A percentile compares a stretch with the other conserved stretches of the same genome.
These are phyloP conservation scores for Rosa chinensis DNA, from an alignment of 306 rosid genomes.

Conservation along the genomic window DNA sequence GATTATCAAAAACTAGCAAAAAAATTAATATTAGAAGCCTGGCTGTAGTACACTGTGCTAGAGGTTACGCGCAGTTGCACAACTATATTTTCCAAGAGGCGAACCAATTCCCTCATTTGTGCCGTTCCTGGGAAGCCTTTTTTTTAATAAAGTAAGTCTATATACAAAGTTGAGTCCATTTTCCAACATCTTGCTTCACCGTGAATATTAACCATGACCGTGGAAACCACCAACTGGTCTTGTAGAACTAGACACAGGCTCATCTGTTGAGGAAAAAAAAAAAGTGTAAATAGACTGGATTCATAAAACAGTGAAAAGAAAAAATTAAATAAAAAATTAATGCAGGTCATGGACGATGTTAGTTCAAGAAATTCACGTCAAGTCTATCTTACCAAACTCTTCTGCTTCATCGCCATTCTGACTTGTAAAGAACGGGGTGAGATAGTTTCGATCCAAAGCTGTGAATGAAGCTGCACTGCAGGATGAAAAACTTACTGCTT, in stretches of 20 bases:
- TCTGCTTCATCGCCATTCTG: conserved; percentile 81
- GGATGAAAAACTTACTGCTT: conserved; percentile 1
- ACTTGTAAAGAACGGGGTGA: conserved; percentile 96
- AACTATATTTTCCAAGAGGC: conserved; percentile 21
- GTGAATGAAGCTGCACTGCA: conserved; percentile 87
- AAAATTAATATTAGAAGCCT: background rate
- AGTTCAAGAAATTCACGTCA: conserved; percentile 10
- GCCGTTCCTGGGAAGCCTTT: conserved; percentile 31
- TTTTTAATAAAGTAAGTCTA: conserved; percentile 20
- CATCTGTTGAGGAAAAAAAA: conserved; percentile 39
- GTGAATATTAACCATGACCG: conserved; percentile 30
- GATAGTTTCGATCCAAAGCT: conserved; percentile 84
- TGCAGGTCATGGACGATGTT: background rate
- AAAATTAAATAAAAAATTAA: background rate
- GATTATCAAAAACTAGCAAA: conserved; percentile 15
- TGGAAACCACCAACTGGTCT: conserved; percentile 40
- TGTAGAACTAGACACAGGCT: conserved; percentile 47
- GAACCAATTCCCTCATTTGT: conserved; percentile 21
- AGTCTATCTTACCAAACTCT: conserved; percentile 55
- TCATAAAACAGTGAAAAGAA: background rate
- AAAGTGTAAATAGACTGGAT: background rate
- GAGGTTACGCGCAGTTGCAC: conserved; percentile 21
- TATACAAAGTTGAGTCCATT: conserved; percentile 45
- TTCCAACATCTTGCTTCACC: conserved; percentile 21
- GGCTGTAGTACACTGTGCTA: background rate